phyloP scores from a whole-genome alignment of 2,329 filamentous ascomycete species.

The Colletotrichum sublineola region DNA sequence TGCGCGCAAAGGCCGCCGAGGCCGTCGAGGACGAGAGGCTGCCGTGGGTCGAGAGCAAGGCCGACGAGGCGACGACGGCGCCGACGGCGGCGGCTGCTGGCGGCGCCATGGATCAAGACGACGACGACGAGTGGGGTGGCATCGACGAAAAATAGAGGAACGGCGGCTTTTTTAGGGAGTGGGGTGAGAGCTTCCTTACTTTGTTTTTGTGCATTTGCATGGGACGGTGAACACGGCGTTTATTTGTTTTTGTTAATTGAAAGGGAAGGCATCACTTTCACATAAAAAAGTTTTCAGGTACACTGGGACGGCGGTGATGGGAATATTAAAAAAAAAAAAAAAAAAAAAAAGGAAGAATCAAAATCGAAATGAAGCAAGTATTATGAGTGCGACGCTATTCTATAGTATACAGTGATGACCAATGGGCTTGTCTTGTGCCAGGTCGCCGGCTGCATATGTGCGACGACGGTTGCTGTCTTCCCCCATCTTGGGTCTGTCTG shows the following conservation, averaged over 20 bases:
- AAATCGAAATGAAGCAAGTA: constrained; percentile 4
- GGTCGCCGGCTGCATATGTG: constrained; percentile 1
- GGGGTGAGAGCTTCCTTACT: neutral
- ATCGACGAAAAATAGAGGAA: constrained; percentile 39
- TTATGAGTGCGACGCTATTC: constrained; percentile 34
- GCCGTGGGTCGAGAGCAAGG: constrained; percentile 67
- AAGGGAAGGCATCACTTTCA: constrained; percentile 14
- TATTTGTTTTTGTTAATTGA: neutral
- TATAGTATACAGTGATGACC: constrained; percentile 39
- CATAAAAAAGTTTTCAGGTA: constrained; percentile 14
- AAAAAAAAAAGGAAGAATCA: neutral
- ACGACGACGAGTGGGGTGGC: constrained; percentile 45
- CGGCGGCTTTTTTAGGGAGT: neutral
- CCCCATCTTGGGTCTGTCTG: constrained; percentile 38
- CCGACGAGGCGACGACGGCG: constrained; percentile 49
- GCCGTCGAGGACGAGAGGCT: constrained; percentile 81
- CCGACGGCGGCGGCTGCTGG: constrained; percentile 53
- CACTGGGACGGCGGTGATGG: constrained; percentile 2
- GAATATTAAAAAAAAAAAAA: neutral
- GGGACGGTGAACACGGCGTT: constrained; percentile 40
- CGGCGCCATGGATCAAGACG: constrained; percentile 50
- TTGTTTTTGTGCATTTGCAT: constrained; percentile 40
- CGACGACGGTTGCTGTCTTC: constrained; percentile 23
- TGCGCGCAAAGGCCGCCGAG: constrained; percentile 78
- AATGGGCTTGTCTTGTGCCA: constrained; percentile 28